phyloP scores from a whole-genome alignment of 2,329 filamentous ascomycete genomes.

The Fusarium brachygibbosum region DNA sequence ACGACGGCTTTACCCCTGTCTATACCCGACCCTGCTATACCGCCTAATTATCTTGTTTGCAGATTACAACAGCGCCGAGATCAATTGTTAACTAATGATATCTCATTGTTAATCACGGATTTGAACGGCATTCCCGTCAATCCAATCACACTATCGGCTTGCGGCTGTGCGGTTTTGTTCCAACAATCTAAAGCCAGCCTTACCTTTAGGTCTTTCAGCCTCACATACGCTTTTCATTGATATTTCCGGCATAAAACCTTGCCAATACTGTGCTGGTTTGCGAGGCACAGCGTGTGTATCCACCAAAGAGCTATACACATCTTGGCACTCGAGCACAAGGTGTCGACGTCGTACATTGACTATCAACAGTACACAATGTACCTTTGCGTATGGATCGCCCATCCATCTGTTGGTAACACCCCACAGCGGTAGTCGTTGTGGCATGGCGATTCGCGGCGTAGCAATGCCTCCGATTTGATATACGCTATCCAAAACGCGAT shows the following conservation, averaged over 20 bases:
- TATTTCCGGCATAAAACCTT: slow-evolving; percentile 10
- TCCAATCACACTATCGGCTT: slow-evolving; percentile 18
- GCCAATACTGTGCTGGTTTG: slow-evolving; percentile 14
- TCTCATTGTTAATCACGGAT: slow-evolving; percentile 34
- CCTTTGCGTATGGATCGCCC: background rate
- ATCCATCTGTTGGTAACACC: slow-evolving; percentile 3
- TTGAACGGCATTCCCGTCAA: slow-evolving; percentile 18
- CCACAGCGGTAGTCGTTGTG: background rate
- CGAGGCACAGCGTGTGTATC: background rate
- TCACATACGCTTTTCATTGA: background rate
- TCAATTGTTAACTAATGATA: slow-evolving; percentile 28
- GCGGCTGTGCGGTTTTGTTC: slow-evolving; percentile 7
- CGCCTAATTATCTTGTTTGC: slow-evolving; percentile 21
- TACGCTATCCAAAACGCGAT: background rate
- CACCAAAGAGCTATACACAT: background rate
- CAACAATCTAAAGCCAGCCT: slow-evolving; percentile 14
- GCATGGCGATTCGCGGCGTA: slow-evolving; percentile 3
- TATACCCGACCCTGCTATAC: slow-evolving; percentile 39
- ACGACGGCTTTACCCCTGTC: slow-evolving; percentile 33
- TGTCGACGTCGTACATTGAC: background rate
- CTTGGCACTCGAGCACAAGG: background rate
- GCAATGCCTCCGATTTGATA: slow-evolving; percentile 4
- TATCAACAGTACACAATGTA: background rate
- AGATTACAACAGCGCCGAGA: slow-evolving; percentile 31
- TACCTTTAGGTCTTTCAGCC: slow-evolving; percentile 18